A percentile compares a stretch with the other conserved stretches of the same genome.
These are phyloP conservation scores for Pyricularia sp. DNA, from an alignment of 2,329 filamentous ascomycete genomes.

Conservation along the genomic window DNA sequence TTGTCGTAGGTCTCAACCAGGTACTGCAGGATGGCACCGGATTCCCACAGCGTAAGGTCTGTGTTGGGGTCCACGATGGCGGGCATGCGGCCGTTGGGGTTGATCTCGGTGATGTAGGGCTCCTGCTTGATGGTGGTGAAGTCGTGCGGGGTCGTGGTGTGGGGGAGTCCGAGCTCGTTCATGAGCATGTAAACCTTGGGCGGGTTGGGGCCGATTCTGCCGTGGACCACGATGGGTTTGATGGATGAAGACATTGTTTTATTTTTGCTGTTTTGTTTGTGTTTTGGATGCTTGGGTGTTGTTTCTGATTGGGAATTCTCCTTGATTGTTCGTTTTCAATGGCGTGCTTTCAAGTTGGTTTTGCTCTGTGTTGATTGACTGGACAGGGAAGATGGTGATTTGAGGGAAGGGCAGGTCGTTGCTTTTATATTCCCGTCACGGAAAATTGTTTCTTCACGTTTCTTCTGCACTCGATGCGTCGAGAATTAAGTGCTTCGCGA, in stretches of 20 bases:
- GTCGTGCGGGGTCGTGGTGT: slow-evolving; percentile 11
- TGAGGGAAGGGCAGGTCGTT: not conserved
- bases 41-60: slow-evolving; percentile 33
- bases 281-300: not conserved
- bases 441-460: not conserved
- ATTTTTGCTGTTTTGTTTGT: not conserved
- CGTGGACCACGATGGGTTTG: slow-evolving; percentile 17
- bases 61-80: slow-evolving; percentile 23
- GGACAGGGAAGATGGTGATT: too few species aligned
- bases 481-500: not conserved
- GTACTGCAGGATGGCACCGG: slow-evolving; percentile 35
- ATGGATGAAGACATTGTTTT: slow-evolving; percentile 9
- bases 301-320: not conserved
- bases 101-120: slow-evolving; percentile 11
- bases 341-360: not conserved
- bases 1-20: slow-evolving; percentile 31
- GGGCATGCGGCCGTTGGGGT: slow-evolving; percentile 8
- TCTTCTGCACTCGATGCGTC: not conserved
- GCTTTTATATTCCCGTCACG: not conserved
- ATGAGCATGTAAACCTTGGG: slow-evolving; percentile 17
- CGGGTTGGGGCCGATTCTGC: slow-evolving; percentile 16
- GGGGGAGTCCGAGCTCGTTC: slow-evolving; percentile 17
- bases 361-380: not conserved
- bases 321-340: not conserved
- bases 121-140: slow-evolving; percentile 16